A percentile compares a stretch with the other conserved stretches of the same genome.
phyloP scores from a whole-genome alignment of 2,329 filamentous ascomycete genomes.

The Calycina marina region DNA sequence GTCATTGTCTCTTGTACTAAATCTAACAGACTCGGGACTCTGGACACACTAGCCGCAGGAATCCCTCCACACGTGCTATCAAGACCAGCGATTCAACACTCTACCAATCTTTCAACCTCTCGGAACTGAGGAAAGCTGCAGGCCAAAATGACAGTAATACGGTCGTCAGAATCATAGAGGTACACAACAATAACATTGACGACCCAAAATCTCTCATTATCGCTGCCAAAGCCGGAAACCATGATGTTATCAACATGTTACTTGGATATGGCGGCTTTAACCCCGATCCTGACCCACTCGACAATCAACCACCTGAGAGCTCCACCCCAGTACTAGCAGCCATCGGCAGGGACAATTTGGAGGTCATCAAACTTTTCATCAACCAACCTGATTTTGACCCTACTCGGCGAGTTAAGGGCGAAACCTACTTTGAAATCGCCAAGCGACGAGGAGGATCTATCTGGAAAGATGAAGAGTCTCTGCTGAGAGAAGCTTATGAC shows the following conservation, averaged over 20 bases:
- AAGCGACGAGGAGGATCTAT: slow-evolving; percentile 69
- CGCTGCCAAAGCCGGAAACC: slow-evolving; percentile 82
- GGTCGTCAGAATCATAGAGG: slow-evolving; percentile 44
- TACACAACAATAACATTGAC: slow-evolving; percentile 33
- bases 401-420: slow-evolving; percentile 56
- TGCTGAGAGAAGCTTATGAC: slow-evolving; percentile 65
- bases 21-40: too few relatives aligned
- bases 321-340: slow-evolving; percentile 89
- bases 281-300: slow-evolving; percentile 54
- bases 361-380: slow-evolving; percentile 68
- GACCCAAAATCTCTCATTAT: slow-evolving; percentile 83
- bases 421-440: slow-evolving; percentile 79
- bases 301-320: slow-evolving; percentile 44
- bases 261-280: slow-evolving; percentile 38
- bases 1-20: too few relatives aligned
- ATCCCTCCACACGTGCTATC: slow-evolving; percentile 37
- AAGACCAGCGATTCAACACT: slow-evolving; percentile 51
- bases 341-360: slow-evolving; percentile 77
- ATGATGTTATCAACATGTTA: slow-evolving; percentile 31
- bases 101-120: slow-evolving; percentile 46
- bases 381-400: slow-evolving; percentile 71
- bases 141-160: slow-evolving; percentile 47
- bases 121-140: slow-evolving; percentile 44
- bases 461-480: slow-evolving; percentile 76
- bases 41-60: slow-evolving; percentile 32